phyloP scores from a whole-genome alignment of 2,329 filamentous ascomycete species.

The Ophiostoma sp. region DNA sequence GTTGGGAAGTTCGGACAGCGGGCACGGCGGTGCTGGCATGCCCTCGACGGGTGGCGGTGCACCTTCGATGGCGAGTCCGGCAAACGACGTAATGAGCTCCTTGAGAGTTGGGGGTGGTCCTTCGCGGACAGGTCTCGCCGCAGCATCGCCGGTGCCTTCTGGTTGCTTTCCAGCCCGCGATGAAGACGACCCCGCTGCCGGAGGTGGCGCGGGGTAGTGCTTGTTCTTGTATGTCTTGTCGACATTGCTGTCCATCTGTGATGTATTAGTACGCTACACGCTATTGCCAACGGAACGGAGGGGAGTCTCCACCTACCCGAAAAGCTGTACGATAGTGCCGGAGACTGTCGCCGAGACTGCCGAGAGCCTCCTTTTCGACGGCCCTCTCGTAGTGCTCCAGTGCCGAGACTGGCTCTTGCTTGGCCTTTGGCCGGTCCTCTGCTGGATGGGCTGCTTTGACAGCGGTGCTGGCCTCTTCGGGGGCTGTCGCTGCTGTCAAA shows the following conservation, averaged over 20 bases:
- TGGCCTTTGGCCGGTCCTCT: background rate
- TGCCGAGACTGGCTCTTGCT: constrained; percentile 65
- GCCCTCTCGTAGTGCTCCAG: constrained; percentile 92
- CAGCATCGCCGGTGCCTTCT: constrained; percentile 19
- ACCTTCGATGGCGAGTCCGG: constrained; percentile 66
- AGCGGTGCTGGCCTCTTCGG: constrained; percentile 29
- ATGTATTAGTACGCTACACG: background rate
- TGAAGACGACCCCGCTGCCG: constrained; percentile 44
- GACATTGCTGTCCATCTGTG: constrained; percentile 76
- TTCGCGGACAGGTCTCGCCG: constrained; percentile 56
- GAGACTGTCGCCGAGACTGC: constrained; percentile 85
- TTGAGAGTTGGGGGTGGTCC: constrained; percentile 57
- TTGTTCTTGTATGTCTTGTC: constrained; percentile 88
- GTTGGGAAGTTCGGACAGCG: constrained; percentile 73
- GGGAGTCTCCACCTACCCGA: constrained; percentile 54
- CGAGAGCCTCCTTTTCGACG: constrained; percentile 82
- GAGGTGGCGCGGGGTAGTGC: constrained; percentile 71
- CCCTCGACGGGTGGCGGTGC: constrained; percentile 69
- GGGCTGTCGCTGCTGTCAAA: background rate
- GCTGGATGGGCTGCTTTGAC: background rate
- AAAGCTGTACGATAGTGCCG: constrained; percentile 88
- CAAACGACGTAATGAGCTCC: constrained; percentile 76
- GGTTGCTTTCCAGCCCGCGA: constrained; percentile 26
- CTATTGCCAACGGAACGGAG: background rate
- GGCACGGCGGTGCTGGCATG: constrained; percentile 73